A percentile compares a stretch with the other conserved stretches of the same genome.
Conservation (phyloP, 495 filamentous ascomycete species). For the Neurospora sp. region DNA sequence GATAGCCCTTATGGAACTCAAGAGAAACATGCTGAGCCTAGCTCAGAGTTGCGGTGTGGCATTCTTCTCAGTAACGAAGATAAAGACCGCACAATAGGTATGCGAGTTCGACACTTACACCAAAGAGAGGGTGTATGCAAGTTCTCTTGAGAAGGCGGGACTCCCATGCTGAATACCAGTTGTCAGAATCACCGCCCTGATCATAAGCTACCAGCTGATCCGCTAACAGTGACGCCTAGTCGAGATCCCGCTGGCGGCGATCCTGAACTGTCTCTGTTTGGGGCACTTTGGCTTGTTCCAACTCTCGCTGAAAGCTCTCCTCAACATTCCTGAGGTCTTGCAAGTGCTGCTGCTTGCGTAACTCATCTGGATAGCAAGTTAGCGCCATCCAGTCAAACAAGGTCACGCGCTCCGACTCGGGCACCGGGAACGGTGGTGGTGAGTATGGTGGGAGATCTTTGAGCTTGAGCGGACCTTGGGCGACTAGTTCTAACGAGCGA, state of each 20-base stretch:
- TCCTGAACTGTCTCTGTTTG: not conserved
- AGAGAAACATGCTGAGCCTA: not conserved
- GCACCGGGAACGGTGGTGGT: slow-evolving; percentile 19
- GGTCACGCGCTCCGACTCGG: slow-evolving; percentile 17
- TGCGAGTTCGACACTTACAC: not conserved
- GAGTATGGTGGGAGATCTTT: slow-evolving; percentile 18
- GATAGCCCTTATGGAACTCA: not conserved
- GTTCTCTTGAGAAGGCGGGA: not conserved
- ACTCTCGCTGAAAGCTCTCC: not conserved
- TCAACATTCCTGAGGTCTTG: not conserved
- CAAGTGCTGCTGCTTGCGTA: slow-evolving; percentile 12
- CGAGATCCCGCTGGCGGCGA: not conserved
- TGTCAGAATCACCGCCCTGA: not conserved
- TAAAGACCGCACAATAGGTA: not conserved
- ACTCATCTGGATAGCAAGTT: slow-evolving; percentile 24
- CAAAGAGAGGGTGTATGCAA: not conserved
- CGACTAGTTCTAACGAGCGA: slow-evolving; percentile 4
- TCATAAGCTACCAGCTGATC: not conserved
- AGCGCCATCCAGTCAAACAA: slow-evolving; percentile 30
- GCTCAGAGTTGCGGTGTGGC: not conserved
- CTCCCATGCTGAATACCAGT: not conserved
- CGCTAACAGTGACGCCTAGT: not conserved
- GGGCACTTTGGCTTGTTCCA: not conserved
- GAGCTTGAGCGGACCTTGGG: slow-evolving; percentile 14
- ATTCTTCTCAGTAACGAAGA: not conserved